Conservation (phyloP, 257 asterid genomes). For the Paraleonurus japonicus region DNA sequence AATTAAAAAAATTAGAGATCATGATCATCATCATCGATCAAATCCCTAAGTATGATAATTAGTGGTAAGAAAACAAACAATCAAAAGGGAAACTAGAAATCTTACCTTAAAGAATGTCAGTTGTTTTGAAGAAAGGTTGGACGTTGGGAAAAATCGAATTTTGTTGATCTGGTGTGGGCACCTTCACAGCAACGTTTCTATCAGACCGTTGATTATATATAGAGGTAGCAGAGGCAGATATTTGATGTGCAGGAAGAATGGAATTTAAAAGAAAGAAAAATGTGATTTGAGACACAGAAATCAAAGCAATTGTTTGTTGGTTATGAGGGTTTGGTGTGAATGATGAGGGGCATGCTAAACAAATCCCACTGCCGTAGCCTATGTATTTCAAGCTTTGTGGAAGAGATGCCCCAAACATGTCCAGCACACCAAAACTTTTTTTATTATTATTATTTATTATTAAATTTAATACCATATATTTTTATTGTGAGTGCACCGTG, state of each 20-base stretch:
- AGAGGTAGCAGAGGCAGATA: neutral
- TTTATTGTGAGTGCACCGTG: too few species aligned
- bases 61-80: neutral
- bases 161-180: neutral
- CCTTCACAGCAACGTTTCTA: neutral
- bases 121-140: neutral
- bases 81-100: too few species aligned
- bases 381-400: slow-evolving; percentile 48
- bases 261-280: neutral
- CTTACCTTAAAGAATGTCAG: neutral
- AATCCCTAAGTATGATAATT: neutral
- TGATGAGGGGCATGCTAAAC: slow-evolving; percentile 74
- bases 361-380: slow-evolving; percentile 65
- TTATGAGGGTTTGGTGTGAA: slow-evolving; percentile 32
- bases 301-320: slow-evolving; percentile 57
- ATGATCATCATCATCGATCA: too few species aligned
- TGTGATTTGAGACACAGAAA: slow-evolving; percentile 43
- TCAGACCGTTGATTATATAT: neutral
- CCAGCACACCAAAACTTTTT: slow-evolving; percentile 34
- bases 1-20: too few species aligned
- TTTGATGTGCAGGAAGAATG: neutral
- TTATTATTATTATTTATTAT: neutral
- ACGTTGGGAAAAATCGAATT: neutral
- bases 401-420: slow-evolving; percentile 70
- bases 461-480: too few species aligned